phyloP scores from a whole-genome alignment of 2,329 filamentous ascomycete genomes.

The Verticillium klebahnii region DNA sequence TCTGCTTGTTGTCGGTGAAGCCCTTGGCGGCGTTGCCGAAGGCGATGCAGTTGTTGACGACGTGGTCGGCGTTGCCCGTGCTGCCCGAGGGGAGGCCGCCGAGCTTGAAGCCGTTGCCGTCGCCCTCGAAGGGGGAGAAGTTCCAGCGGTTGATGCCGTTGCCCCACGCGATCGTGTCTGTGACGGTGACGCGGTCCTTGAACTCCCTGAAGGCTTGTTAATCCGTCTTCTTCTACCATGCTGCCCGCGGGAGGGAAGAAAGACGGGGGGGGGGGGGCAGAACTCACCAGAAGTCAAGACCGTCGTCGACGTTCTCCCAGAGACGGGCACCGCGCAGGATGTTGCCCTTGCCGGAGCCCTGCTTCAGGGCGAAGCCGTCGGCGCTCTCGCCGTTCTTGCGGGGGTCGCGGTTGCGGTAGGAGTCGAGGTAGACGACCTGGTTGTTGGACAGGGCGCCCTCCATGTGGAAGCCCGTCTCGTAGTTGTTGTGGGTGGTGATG shows the following conservation, averaged over 20 bases:
- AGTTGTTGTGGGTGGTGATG: constrained; percentile 31
- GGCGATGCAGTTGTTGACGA: constrained; percentile 38
- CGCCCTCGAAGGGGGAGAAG: constrained; percentile 36
- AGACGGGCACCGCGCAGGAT: constrained; percentile 37
- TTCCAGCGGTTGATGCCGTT: constrained; percentile 41
- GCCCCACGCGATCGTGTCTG: constrained; percentile 28
- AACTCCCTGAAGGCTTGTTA: constrained; percentile 19
- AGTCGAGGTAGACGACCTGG: constrained; percentile 36
- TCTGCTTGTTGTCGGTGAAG: constrained; percentile 41
- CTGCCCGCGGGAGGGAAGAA: neutral
- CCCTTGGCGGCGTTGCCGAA: constrained; percentile 38
- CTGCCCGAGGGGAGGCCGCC: constrained; percentile 29
- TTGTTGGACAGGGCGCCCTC: constrained; percentile 28
- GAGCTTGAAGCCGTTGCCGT: constrained; percentile 45
- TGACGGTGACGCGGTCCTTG: constrained; percentile 21
- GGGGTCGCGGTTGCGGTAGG: constrained; percentile 39
- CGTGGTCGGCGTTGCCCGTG: constrained; percentile 33
- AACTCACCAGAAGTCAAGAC: constrained; percentile 19
- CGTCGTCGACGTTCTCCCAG: constrained; percentile 48
- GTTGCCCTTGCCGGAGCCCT: constrained; percentile 40
- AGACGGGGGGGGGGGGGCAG: neutral
- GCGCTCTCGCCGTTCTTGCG: constrained; percentile 48
- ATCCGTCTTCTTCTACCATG: neutral
- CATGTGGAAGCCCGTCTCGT: constrained; percentile 32
- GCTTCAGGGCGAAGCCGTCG: constrained; percentile 44